Percentiles rank a stretch among this genome's conserved stretches.
phyloP scores from a whole-genome alignment of 768 basidiomycete genomes.

The Leccinellum luteum region DNA sequence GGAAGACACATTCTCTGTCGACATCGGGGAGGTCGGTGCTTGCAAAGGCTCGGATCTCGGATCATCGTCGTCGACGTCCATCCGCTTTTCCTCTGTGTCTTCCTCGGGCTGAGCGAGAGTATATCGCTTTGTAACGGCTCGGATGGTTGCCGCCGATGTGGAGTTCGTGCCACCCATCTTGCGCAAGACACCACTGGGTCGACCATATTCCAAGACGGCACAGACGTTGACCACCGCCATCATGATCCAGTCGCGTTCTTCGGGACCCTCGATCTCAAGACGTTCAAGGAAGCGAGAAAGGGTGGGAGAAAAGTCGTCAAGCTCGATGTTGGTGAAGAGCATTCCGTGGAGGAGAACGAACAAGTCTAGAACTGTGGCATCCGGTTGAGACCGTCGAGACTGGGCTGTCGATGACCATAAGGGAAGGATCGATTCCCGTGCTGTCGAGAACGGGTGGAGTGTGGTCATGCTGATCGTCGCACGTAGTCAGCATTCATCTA shows the following conservation, averaged over 20 bases:
- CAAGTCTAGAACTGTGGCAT: conserved; percentile 69
- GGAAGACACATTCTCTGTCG: conserved; percentile 33
- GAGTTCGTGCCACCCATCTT: conserved; percentile 52
- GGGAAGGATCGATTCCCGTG: conserved; percentile 85
- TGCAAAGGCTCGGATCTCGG: conserved; percentile 19
- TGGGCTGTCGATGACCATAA: conserved; percentile 75
- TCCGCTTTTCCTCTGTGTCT: conserved; percentile 48
- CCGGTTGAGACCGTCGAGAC: conserved; percentile 69
- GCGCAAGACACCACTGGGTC: conserved; percentile 64
- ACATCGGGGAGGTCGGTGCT: conserved; percentile 24
- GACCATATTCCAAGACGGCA: conserved; percentile 85
- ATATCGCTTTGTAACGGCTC: conserved; percentile 51
- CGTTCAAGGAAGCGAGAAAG: conserved; percentile 86
- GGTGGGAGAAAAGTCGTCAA: conserved; percentile 85
- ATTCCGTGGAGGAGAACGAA: conserved; percentile 95
- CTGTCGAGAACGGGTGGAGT: conserved; percentile 80
- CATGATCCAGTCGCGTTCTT: conserved; percentile 93
- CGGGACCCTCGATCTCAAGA: conserved; percentile 74
- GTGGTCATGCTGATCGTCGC: conserved; percentile 72
- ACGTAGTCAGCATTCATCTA: conserved; percentile 4
- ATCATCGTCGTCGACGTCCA: conserved; percentile 62
- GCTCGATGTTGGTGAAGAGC: conserved; percentile 93
- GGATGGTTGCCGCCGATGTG: conserved; percentile 37
- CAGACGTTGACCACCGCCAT: conserved; percentile 87
- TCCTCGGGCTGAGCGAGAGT: conserved; percentile 29